A percentile compares a stretch with the other conserved stretches of the same genome.
Conservation (phyloP, 2,329 filamentous ascomycete species). For the Fusarium sulawesiense region DNA sequence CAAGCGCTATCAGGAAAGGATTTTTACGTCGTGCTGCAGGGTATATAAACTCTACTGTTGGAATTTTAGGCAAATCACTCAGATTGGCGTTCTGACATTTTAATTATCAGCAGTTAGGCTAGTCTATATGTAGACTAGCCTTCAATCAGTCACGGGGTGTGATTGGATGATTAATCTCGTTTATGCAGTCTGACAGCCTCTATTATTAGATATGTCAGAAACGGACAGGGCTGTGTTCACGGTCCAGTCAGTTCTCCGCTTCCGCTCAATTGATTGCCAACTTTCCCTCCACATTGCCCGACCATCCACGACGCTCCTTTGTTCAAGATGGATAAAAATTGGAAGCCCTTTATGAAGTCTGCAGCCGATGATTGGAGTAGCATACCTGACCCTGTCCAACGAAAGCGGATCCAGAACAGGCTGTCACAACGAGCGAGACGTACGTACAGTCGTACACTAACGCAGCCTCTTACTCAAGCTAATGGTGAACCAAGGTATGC, state of each 20-base stretch:
- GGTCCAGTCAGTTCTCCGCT: background rate
- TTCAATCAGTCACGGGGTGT: background rate
- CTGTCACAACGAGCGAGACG: conserved; percentile 31
- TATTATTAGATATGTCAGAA: conserved; percentile 4
- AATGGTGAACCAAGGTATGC: rapidly evolving
- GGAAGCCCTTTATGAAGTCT: conserved; percentile 13
- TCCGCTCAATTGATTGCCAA: background rate
- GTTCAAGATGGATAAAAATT: background rate
- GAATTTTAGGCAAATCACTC: background rate
- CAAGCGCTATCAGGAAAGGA: background rate
- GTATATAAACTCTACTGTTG: background rate
- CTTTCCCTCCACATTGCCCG: background rate
- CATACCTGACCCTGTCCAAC: conserved; percentile 16
- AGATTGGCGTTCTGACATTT: background rate
- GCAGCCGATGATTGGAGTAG: conserved; percentile 26
- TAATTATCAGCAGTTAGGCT: background rate
- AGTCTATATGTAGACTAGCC: background rate
- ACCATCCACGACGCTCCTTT: too few relatives aligned
- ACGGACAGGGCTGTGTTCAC: background rate
- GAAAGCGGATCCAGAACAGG: conserved; percentile 37
- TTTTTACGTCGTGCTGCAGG: background rate
- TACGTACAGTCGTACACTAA: background rate
- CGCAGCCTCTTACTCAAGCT: rapidly evolving
- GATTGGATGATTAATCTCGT: background rate
- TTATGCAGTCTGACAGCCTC: conserved; percentile 16